These are phyloP conservation scores for Escallonia rubra DNA, from an alignment of 129 eudicot genomes.

Conservation along the genomic window DNA sequence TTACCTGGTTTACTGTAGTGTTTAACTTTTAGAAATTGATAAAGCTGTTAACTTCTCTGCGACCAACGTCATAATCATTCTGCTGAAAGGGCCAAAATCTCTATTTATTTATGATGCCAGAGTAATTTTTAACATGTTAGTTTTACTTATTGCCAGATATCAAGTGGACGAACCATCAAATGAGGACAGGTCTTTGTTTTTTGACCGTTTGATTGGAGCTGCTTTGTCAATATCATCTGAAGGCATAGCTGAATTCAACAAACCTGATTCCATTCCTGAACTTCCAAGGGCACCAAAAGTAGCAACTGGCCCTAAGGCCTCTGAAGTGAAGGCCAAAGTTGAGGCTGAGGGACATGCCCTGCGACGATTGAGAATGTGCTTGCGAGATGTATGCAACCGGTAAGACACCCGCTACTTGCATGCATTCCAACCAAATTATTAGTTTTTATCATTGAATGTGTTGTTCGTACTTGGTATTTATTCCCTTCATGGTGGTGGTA, in stretches of 20 bases:
- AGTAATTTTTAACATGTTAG: background rate
- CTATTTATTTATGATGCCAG: background rate
- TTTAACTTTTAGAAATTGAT: no score
- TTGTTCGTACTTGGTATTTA: no score
- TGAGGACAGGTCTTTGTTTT: conserved; percentile 70
- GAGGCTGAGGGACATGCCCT: conserved; percentile 95
- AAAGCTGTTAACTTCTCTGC: no score
- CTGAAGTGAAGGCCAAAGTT: conserved; percentile 85
- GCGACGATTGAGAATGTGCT: conserved; percentile 94
- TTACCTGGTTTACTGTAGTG: no score
- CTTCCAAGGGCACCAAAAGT: conserved; percentile 96
- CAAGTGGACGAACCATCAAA: conserved; percentile 55
- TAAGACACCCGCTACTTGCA: conserved; percentile 12
- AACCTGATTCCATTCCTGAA: conserved; percentile 58
- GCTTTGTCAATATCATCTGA: conserved; percentile 80
- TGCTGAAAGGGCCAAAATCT: no score
- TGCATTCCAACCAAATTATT: background rate
- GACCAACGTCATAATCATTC: no score
- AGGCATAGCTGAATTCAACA: conserved; percentile 25
- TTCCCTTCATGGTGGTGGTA: no score
- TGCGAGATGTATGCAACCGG: conserved; percentile 98
- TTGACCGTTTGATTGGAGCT: conserved; percentile 70
- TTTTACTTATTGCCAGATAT: conserved; percentile 48
- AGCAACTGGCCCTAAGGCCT: conserved; percentile 80
- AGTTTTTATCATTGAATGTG: no score